These are phyloP conservation scores for Botryotinia narcissicola DNA, from an alignment of 2,329 filamentous ascomycete species.

Conservation along the genomic window DNA sequence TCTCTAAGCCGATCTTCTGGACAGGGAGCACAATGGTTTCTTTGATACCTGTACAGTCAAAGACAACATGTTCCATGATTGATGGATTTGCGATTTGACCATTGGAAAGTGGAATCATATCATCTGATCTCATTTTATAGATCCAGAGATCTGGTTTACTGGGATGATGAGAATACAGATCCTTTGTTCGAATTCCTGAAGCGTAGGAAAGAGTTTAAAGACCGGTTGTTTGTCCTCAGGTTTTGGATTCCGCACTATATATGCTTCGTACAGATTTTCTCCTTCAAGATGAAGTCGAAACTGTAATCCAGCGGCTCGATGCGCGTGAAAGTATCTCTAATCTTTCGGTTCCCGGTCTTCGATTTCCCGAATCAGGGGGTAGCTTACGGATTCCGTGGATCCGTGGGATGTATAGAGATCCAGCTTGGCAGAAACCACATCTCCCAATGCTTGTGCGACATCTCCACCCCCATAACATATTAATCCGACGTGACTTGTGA, in stretches of 20 bases:
- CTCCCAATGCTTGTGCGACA: constrained; percentile 6
- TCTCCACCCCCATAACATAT: constrained; percentile 12
- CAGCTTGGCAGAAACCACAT: constrained; percentile 3
- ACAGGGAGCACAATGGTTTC: constrained; percentile 32
- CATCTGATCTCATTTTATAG: constrained; percentile 18
- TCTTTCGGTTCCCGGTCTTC: background rate
- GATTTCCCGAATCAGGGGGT: background rate
- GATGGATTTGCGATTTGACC: constrained; percentile 8
- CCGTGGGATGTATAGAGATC: background rate
- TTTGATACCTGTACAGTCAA: constrained; percentile 36
- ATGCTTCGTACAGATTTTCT: constrained; percentile 14
- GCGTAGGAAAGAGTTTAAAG: constrained; percentile 3
- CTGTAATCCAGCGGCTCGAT: background rate
- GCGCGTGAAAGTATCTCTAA: background rate
- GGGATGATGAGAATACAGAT: constrained; percentile 20
- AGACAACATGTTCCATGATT: background rate
- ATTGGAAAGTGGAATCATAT: constrained; percentile 18
- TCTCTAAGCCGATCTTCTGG: background rate
- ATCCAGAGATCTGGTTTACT: constrained; percentile 20
- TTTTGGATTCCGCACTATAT: background rate
- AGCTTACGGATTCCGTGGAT: background rate
- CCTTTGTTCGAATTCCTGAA: background rate
- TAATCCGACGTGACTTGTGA: background rate
- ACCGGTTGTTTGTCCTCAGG: background rate
- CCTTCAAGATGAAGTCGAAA: background rate